Evolutionary conservation across 2,329 filamentous ascomycete genomes (phyloP).

Genomic region (Colletotrichum phormii): DNA sequence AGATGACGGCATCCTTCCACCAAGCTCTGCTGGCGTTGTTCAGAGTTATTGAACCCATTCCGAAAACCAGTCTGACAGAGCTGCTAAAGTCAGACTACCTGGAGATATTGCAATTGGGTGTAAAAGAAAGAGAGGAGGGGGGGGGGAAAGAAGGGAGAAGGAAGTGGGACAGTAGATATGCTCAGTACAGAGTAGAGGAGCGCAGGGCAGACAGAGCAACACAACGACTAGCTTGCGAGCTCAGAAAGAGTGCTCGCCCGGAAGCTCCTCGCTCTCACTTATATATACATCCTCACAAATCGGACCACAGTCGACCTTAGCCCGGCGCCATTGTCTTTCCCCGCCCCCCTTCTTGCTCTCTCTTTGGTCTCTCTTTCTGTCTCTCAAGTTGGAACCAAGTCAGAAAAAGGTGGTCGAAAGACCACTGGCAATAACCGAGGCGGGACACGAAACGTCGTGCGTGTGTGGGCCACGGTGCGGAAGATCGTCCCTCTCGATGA

Average conservation of each 20-base stretch:
- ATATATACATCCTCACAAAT: neutral
- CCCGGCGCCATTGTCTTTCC: neutral
- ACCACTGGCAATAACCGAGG: slow-evolving; percentile 10
- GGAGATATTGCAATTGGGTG: neutral
- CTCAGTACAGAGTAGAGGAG: neutral
- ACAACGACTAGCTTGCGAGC: neutral
- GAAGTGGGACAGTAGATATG: neutral
- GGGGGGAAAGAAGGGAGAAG: neutral
- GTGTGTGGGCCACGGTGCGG: slow-evolving; percentile 29
- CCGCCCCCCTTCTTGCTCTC: neutral
- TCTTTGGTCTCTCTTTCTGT: neutral
- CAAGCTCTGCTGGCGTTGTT: slow-evolving; percentile 45
- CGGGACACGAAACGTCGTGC: slow-evolving; percentile 36
- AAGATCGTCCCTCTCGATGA: slow-evolving; percentile 34
- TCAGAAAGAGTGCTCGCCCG: neutral
- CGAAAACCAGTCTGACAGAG: neutral
- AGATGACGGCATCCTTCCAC: slow-evolving; percentile 70
- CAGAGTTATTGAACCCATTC: slow-evolving; percentile 31
- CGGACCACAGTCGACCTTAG: neutral
- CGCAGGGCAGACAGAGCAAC: neutral
- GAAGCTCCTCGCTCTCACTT: neutral
- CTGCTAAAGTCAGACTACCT: neutral
- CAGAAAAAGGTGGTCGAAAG: neutral
- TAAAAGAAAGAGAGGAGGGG: neutral
- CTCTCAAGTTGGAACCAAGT: neutral